A percentile compares a stretch with the other conserved stretches of the same genome.
These are phyloP conservation scores for Sisymbrium irio DNA, from an alignment of 345 rosid species.

Conservation along the genomic window DNA sequence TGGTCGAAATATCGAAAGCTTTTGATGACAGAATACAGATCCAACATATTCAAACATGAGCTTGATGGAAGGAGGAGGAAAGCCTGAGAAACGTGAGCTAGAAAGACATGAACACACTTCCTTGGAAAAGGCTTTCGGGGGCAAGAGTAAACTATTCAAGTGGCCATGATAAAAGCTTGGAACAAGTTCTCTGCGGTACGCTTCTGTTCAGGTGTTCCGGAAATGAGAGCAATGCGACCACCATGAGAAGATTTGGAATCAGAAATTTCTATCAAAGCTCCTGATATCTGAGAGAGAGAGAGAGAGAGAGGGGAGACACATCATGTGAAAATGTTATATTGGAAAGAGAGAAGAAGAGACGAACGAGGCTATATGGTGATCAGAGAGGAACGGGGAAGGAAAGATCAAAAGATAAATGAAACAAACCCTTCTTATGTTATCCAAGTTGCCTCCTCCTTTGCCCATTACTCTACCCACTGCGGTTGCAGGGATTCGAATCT, in stretches of 20 bases:
- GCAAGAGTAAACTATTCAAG: constrained; percentile 42
- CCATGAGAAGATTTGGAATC: constrained; percentile 76
- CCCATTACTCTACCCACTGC: constrained; percentile 93
- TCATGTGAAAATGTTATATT: constrained; percentile 21
- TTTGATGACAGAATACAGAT: constrained; percentile 24
- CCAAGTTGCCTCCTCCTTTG: constrained; percentile 84
- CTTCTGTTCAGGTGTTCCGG: constrained; percentile 92
- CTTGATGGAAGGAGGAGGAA: constrained; percentile 39
- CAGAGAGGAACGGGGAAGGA: constrained; percentile 8
- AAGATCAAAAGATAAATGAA: constrained; percentile 8
- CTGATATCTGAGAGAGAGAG: constrained; percentile 75
- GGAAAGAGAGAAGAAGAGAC: constrained; percentile 4
- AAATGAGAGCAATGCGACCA: constrained; percentile 75
- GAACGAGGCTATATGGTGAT: constrained; percentile 9
- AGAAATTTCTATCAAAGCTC: constrained; percentile 89
- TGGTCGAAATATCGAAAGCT: constrained; percentile 22
- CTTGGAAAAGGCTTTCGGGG: constrained; percentile 26
- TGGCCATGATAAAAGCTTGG: constrained; percentile 96
- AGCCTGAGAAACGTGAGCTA: constrained; percentile 36
- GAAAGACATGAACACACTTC: constrained; percentile 34
- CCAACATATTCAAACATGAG: constrained; percentile 2
- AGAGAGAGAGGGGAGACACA: background rate
- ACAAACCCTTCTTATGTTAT: constrained; percentile 82
- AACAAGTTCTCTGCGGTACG: constrained; percentile 90
- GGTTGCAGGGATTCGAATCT: constrained; percentile 77